Evolutionary conservation across 2,329 filamentous ascomycete species (phyloP), one percentile per base, ranked within the genome.

Genomic region (Albophoma yamanashiensis): DNA sequence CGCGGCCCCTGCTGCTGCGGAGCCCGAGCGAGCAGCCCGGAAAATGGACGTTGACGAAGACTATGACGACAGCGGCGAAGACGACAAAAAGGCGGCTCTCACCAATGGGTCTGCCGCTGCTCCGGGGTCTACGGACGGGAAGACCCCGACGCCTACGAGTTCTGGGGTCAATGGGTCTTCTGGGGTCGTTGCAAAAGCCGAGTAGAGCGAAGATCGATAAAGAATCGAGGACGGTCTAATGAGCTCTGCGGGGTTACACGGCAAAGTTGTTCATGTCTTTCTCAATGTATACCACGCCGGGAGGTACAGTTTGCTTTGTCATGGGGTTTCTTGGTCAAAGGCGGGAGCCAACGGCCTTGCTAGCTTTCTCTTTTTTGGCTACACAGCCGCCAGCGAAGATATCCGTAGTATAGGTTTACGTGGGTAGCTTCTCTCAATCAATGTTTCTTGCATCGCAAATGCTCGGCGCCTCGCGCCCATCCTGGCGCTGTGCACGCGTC

Each of bases 31-130:
- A 58, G 92, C 94, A 40, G 91, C 92, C 25, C 83, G 94, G 27
- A 96, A 96, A 74, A 95, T 99, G 85, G 93, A 97, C 8, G 90
- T 97, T 25, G 92, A 99, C 66, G 94, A 99, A 72, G 89, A 97
- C 71, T 97, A 99, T 68, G 93, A 97, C 71, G 93, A 97, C 68
- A 93, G 92, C 60, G 91, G 85, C 5, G 92, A 96, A 65, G 93
- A 97, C 62, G 89, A 94, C 60, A 87, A 88, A 76, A 88, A 88
- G 71, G 71, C 68, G 3, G 69, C 73, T 20, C 71, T 75, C 0
- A 70, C 75, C 17, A 75, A 82, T 74, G 65, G 73, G 6, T 75
- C 78, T 11, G 79, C 75, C 1, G 75, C 81, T 17, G 71, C 74
- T 9, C 79, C 82, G 22, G 72, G 77, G 4, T 73, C 82, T 20